Conservation (phyloP, 495 filamentous ascomycete species). For the Tetracladium setigerum region DNA sequence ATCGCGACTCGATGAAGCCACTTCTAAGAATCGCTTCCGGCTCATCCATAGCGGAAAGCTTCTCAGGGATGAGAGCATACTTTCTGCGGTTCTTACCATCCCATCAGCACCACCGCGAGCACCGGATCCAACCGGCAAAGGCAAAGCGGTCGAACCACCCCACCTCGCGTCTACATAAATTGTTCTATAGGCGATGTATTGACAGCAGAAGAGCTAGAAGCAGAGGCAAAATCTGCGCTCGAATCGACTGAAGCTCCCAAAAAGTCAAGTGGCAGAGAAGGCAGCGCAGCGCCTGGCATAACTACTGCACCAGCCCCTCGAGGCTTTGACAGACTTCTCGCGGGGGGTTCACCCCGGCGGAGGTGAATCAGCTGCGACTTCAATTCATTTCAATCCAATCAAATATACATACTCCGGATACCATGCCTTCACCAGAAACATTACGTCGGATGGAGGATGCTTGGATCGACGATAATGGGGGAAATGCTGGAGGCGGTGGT, state of each 20-base stretch:
- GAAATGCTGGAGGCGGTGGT: constrained; percentile 9
- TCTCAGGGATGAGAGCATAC: constrained; percentile 59
- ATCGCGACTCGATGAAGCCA: constrained; percentile 50
- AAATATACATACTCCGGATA: constrained; percentile 71
- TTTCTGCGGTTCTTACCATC: constrained; percentile 57
- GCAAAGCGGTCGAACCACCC: constrained; percentile 44
- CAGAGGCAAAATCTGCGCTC: constrained; percentile 51
- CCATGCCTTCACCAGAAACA: constrained; percentile 58
- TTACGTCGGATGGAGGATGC: constrained; percentile 69
- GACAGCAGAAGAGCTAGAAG: constrained; percentile 54
- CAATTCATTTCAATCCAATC: constrained; percentile 80
- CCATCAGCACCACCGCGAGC: constrained; percentile 41
- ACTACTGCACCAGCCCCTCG: constrained; percentile 55
- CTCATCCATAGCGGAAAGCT: constrained; percentile 85
- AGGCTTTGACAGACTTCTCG: constrained; percentile 83
- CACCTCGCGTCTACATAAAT: constrained; percentile 66
- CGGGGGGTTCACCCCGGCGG: constrained; percentile 68
- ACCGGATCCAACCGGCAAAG: constrained; percentile 38
- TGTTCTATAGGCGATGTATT: constrained; percentile 79
- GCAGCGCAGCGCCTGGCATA: constrained; percentile 5
- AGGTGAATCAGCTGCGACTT: constrained; percentile 72
- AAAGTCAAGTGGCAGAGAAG: constrained; percentile 8
- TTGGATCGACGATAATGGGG: constrained; percentile 76
- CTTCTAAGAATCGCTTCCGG: constrained; percentile 55
- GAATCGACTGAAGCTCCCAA: constrained; percentile 8